Base-by-base conservation (phyloP, 2,329 filamentous ascomycete genomes). In the Paecilomyces variotii region DNA sequence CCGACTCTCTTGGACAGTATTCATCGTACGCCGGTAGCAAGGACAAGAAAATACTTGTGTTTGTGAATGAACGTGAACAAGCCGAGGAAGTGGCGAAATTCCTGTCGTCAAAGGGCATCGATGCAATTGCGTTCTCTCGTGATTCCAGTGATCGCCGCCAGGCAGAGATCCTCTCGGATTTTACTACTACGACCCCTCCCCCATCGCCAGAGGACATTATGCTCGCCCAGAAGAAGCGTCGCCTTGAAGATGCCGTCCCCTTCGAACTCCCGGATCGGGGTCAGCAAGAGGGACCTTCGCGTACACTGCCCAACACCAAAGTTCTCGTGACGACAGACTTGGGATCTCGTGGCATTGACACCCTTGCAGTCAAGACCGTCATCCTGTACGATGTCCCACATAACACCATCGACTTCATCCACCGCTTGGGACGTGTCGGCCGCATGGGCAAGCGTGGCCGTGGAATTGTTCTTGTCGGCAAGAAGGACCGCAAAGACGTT, bases 351-450 rank as follows among this genome's bases (percentile, higher is more conserved):
- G 94, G 94, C 62, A 96, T 99, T 67, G 94, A 99, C 73, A 99
- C 94, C 0, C 77, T 97, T 30, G 88, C 90, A 19, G 93, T 97
- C 19, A 84, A 90, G 59, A 90, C 96, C 65, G 94, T 99, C 56
- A 87, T 99, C 57, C 78, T 99, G 27, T 97, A 96, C 73, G 91
- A 99, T 71, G 93, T 99, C n/a, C 94, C 94, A 3, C 93, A 97
- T 71, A 96, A 90, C 0, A 96, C 91, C 0, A 95, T 99, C 60
- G 95, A 99, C 74, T 99, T 99, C 68, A 97, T 99, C 68, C 95
- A 99, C 74, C 88, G 95, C 14, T 84, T 97, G 3, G 94, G 94
- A 14, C 84, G 94, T 59, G 91, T 94, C 1, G 94, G 94, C 0
- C 84, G 94, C 34, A 97, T 97, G 91, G 91, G 91, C 2, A 84